A percentile compares a stretch with the other conserved stretches of the same genome.
phyloP scores from a whole-genome alignment of 2,329 filamentous ascomycete genomes.

The Plectosphaerella plurivora region DNA sequence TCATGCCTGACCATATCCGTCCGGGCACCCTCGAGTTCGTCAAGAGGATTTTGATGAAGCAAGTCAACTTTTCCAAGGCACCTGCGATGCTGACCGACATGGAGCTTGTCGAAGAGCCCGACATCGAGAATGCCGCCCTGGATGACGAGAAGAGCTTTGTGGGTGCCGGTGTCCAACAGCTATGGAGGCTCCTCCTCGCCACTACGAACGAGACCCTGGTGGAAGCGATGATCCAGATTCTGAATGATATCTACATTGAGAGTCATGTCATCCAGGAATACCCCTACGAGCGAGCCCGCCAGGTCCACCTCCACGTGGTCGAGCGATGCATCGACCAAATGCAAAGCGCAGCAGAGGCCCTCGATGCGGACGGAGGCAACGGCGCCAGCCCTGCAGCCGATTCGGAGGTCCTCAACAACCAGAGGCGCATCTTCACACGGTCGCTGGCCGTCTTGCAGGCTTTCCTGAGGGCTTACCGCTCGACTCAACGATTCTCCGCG shows the following conservation, averaged over 20 bases:
- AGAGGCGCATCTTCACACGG: slow-evolving; percentile 62
- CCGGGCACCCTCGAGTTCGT: slow-evolving; percentile 60
- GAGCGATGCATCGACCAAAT: slow-evolving; percentile 69
- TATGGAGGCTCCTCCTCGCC: slow-evolving; percentile 80
- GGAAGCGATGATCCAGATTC: slow-evolving; percentile 59
- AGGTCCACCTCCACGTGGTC: slow-evolving; percentile 66
- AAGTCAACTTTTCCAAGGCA: slow-evolving; percentile 27
- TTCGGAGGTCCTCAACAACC: slow-evolving; percentile 43
- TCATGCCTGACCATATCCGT: slow-evolving; percentile 54
- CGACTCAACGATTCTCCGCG: slow-evolving; percentile 53
- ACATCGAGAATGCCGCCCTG: slow-evolving; percentile 30
- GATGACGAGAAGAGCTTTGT: slow-evolving; percentile 48
- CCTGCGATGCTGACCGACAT: background rate
- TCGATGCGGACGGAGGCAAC: slow-evolving; percentile 42
- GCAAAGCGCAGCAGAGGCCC: slow-evolving; percentile 53
- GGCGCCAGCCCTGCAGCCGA: slow-evolving; percentile 38
- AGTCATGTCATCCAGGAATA: slow-evolving; percentile 46
- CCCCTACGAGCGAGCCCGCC: slow-evolving; percentile 44
- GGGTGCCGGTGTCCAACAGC: slow-evolving; percentile 57
- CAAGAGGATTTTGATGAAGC: slow-evolving; percentile 41
- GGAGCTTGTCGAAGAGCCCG: background rate
- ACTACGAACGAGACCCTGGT: slow-evolving; percentile 54
- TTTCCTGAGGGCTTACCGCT: slow-evolving; percentile 62
- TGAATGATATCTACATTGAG: slow-evolving; percentile 66
- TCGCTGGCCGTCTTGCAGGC: slow-evolving; percentile 65